These are phyloP conservation scores for Tolypocladium endophyticum DNA, from an alignment of 2,329 filamentous ascomycete genomes.

Conservation along the genomic window DNA sequence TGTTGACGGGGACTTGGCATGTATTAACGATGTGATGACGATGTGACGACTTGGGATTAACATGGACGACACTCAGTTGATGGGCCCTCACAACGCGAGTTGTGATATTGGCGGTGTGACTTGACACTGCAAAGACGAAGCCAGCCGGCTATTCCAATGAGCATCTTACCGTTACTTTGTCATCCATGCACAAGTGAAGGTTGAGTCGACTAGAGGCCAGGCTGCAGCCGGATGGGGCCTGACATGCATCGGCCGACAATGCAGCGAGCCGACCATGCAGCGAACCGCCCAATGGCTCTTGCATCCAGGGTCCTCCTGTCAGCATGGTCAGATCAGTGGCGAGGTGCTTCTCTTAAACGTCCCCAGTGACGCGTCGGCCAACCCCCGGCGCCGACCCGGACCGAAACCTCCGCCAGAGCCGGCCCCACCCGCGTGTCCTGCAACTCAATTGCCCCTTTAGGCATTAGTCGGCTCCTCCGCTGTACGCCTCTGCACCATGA, in stretches of 20 bases:
- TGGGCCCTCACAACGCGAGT: neutral
- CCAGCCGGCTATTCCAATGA: neutral
- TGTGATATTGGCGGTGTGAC: neutral
- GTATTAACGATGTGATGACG: neutral
- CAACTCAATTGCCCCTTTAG: neutral
- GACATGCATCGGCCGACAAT: neutral
- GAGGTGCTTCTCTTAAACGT: no score
- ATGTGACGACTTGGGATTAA: neutral
- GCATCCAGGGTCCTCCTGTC: neutral
- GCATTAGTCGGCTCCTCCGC: neutral
- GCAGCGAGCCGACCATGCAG: neutral
- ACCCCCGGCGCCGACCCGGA: neutral
- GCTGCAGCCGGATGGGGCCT: neutral
- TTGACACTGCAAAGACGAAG: neutral
- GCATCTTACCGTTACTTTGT: neutral
- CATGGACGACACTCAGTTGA: neutral
- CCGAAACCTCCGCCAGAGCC: neutral
- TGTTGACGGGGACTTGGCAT: neutral
- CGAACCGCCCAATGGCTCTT: neutral
- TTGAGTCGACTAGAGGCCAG: no score
- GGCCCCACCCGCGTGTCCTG: neutral
- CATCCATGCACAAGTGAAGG: neutral
- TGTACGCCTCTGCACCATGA: neutral
- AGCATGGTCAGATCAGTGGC: neutral
- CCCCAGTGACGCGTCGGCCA: neutral